These are phyloP conservation scores for Jatropha podagrica DNA, from an alignment of 441 rosid genomes.

Conservation along the genomic window DNA sequence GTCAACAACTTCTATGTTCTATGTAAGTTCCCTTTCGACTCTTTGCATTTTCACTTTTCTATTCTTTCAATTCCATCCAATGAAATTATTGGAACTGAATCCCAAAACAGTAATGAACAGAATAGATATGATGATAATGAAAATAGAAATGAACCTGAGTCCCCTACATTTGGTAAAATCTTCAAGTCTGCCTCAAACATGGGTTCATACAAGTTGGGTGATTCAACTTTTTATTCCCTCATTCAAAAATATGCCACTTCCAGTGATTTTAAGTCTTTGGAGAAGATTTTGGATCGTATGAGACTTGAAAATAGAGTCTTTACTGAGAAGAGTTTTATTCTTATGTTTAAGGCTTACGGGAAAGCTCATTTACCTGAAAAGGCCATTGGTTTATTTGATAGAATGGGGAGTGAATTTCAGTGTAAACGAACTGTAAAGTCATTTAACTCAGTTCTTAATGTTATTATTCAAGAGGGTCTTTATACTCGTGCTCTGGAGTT, in stretches of 20 bases:
- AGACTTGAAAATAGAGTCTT: slow-evolving; percentile 59
- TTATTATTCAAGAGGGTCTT: slow-evolving; percentile 59
- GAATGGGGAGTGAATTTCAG: slow-evolving; percentile 54
- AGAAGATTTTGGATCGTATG: slow-evolving; percentile 59
- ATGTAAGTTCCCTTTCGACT: slow-evolving; percentile 22
- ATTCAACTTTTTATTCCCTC: slow-evolving; percentile 70
- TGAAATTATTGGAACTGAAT: slow-evolving; percentile 29
- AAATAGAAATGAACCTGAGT: slow-evolving; percentile 24
- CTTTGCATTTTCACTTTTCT: slow-evolving; percentile 28
- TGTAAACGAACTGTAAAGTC: slow-evolving; percentile 55
- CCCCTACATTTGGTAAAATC: slow-evolving; percentile 50
- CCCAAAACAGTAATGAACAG: slow-evolving; percentile 1
- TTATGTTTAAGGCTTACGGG: slow-evolving; percentile 74
- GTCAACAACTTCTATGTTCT: slow-evolving; percentile 29
- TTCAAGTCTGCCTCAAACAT: slow-evolving; percentile 51
- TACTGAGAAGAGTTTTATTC: slow-evolving; percentile 55
- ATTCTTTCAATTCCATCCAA: slow-evolving; percentile 24
- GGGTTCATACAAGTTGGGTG: slow-evolving; percentile 73
- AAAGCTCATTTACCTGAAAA: slow-evolving; percentile 60
- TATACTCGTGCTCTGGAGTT: slow-evolving; percentile 66
- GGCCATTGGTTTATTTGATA: slow-evolving; percentile 69
- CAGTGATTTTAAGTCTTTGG: slow-evolving; percentile 59
- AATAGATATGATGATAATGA: not conserved
- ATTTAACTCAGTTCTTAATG: slow-evolving; percentile 70
- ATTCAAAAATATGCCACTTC: slow-evolving; percentile 53